Evolutionary conservation across 2,329 filamentous ascomycete genomes (phyloP).

Genomic region (Fusarium oxysporum): DNA sequence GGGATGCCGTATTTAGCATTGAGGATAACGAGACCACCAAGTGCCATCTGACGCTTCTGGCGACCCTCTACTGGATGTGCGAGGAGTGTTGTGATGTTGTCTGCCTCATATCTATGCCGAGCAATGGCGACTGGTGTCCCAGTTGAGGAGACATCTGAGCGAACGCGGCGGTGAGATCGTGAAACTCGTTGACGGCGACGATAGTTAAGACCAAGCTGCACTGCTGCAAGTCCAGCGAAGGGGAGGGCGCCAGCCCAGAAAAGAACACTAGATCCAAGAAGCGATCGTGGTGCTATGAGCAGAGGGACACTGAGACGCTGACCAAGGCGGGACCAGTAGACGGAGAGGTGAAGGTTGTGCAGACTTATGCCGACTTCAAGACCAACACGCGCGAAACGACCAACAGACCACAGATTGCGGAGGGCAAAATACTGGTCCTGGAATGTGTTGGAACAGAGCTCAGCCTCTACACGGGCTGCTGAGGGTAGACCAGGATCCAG

Average conservation of each 20-base stretch:
- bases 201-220: constrained; percentile 48
- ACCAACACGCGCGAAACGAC: constrained; percentile 56
- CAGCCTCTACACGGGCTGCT: constrained; percentile 55
- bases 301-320: constrained; percentile 60
- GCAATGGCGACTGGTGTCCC: constrained; percentile 45
- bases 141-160: constrained; percentile 14
- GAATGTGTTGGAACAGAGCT: constrained; percentile 54
- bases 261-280: constrained; percentile 46
- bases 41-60: constrained; percentile 50
- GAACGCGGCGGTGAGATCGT: constrained; percentile 11
- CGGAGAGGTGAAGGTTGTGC: constrained; percentile 57
- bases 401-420: constrained; percentile 56
- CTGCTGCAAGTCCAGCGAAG: constrained; percentile 53
- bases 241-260: constrained; percentile 56
- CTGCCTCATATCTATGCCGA: constrained; percentile 57
- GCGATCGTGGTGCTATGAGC: constrained; percentile 50
- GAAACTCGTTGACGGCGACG: constrained; percentile 18
- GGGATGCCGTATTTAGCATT: constrained; percentile 61
- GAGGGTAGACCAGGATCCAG: constrained; percentile 15
- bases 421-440: constrained; percentile 56
- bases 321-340: constrained; percentile 60
- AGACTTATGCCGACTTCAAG: constrained; percentile 58
- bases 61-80: constrained; percentile 53
- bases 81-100: constrained; percentile 58
- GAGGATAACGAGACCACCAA: constrained; percentile 60